Evolutionary conservation across 179 eudicot genomes (phyloP).

Genomic region (Nepenthes alata): DNA sequence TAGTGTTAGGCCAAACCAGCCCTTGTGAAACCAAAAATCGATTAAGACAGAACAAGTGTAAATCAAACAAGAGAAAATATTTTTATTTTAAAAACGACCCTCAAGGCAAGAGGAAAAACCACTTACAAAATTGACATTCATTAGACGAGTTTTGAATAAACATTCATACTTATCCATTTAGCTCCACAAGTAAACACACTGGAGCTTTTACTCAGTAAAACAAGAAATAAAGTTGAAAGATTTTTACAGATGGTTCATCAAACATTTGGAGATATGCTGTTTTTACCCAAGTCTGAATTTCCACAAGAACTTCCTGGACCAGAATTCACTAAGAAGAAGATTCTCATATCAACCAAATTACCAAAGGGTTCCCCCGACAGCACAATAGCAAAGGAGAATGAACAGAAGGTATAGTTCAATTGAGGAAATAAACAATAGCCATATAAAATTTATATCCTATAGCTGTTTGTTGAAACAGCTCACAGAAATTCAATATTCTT

Average conservation of each 20-base stretch:
- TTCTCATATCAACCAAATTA: slow-evolving; percentile 71
- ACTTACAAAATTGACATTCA: too few relatives aligned
- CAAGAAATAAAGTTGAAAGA: not conserved
- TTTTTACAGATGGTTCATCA: slow-evolving; percentile 44
- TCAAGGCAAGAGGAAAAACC: too few relatives aligned
- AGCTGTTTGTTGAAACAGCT: too few relatives aligned
- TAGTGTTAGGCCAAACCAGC: too few relatives aligned
- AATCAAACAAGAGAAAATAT: too few relatives aligned
- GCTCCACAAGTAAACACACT: not conserved
- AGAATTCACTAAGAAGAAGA: slow-evolving; percentile 43
- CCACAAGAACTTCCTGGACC: slow-evolving; percentile 58
- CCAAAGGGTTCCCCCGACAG: slow-evolving; percentile 52
- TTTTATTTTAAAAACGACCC: too few relatives aligned
- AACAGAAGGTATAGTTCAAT: slow-evolving; percentile 1
- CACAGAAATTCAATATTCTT: not conserved
- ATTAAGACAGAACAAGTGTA: too few relatives aligned
- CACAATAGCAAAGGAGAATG: slow-evolving; percentile 16
- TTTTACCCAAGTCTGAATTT: slow-evolving; percentile 33
- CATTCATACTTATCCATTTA: not conserved
- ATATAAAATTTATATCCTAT: too few relatives aligned
- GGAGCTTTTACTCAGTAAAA: not conserved
- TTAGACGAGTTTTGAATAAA: too few relatives aligned
- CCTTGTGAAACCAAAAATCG: too few relatives aligned
- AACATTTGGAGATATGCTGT: slow-evolving; percentile 63
- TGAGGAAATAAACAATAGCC: too few relatives aligned